Evolutionary conservation across 805 yeast species (phyloP).

Genomic region (Metschnikowia baotianmanensis): DNA sequence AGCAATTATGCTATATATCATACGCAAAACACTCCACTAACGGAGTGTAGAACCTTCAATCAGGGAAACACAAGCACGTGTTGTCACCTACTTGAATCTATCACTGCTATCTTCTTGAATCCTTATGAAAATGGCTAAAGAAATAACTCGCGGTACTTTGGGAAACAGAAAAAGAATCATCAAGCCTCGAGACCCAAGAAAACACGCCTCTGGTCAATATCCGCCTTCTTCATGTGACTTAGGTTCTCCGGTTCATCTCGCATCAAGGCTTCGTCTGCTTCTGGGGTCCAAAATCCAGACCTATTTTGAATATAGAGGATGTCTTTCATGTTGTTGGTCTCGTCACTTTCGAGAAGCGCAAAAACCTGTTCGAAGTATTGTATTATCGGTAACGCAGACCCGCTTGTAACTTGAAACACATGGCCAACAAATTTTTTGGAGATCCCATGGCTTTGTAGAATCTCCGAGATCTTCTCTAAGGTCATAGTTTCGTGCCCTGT

Average conservation of each 20-base stretch:
- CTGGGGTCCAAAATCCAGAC: slow-evolving; percentile 20
- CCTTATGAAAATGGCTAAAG: not conserved
- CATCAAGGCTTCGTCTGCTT: slow-evolving; percentile 16
- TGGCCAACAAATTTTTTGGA: slow-evolving; percentile 18
- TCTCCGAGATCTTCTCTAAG: slow-evolving; percentile 11
- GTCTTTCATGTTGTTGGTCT: slow-evolving; percentile 4
- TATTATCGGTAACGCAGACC: slow-evolving; percentile 14
- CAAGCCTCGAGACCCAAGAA: slow-evolving; percentile 14
- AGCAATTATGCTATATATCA: too few relatives aligned
- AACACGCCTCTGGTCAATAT: slow-evolving; percentile 12
- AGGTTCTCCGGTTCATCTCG: slow-evolving; percentile 9
- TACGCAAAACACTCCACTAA: too few relatives aligned
- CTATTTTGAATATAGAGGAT: slow-evolving; percentile 10
- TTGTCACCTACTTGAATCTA: too few relatives aligned
- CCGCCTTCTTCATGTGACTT: slow-evolving; percentile 11
- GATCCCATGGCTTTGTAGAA: slow-evolving; percentile 15
- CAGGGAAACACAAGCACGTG: too few relatives aligned
- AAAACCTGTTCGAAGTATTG: slow-evolving; percentile 13
- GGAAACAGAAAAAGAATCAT: too few relatives aligned
- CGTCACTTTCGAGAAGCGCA: slow-evolving; percentile 5
- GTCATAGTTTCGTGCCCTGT: slow-evolving; percentile 8
- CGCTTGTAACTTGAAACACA: slow-evolving; percentile 18
- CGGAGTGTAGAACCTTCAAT: too few relatives aligned
- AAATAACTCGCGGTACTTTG: not conserved
- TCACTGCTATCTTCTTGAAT: not conserved